Evolutionary conservation across 306 rosid species (phyloP).

Genomic region (Malus orientalis): DNA sequence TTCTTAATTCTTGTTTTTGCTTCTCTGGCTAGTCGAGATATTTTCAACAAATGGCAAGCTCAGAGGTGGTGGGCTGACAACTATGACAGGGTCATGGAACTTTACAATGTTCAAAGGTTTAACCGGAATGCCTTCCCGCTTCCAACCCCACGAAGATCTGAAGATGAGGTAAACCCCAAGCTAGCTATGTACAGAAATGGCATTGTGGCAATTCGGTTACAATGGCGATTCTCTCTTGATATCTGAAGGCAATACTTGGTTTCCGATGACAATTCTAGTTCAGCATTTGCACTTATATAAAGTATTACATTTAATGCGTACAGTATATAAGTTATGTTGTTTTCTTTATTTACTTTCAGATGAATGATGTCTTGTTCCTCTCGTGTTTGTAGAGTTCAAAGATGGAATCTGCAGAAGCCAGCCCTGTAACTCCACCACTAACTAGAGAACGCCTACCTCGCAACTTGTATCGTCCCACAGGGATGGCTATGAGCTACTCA

Average conservation of each 20-base stretch:
- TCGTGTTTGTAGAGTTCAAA: constrained; percentile 56
- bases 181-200: background rate
- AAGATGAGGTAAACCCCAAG: constrained; percentile 64
- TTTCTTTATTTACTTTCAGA: background rate
- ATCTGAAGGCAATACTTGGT: background rate
- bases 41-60: constrained; percentile 95
- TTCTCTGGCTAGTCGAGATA: constrained; percentile 58
- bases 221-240: background rate
- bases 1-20: background rate
- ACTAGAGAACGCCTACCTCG: constrained; percentile 60
- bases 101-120: constrained; percentile 91
- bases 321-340: background rate
- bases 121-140: constrained; percentile 74
- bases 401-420: constrained; percentile 74
- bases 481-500: constrained; percentile 62
- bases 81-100: constrained; percentile 90
- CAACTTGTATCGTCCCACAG: constrained; percentile 40
- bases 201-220: background rate
- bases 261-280: background rate
- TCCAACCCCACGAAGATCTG: constrained; percentile 88
- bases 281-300: background rate
- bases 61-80: constrained; percentile 96
- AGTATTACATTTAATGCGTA: background rate
- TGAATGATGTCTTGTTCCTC: background rate
- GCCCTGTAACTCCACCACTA: constrained; percentile 92